Evolutionary conservation across 2,329 filamentous ascomycete genomes (phyloP), one percentile per base, ranked within the genome.

Genomic region (Fusarium falciforme): DNA sequence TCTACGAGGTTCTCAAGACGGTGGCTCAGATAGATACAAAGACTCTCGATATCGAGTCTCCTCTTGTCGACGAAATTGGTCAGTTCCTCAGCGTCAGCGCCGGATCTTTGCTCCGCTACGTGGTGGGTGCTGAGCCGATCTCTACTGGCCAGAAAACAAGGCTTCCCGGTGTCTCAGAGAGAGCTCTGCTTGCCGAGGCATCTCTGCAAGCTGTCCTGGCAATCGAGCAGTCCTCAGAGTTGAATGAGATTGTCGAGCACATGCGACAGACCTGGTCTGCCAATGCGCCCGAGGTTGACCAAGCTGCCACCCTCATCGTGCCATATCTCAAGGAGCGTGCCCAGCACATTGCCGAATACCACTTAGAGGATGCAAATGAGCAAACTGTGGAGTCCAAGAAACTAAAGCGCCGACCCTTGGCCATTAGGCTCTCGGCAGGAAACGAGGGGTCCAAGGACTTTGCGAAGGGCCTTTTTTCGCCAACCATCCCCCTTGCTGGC

Each of bases 191-290:
- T 38, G 65, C 73, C 1, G 70, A 75, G 4, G 72, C 70, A 0
- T 66, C 72, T 36, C 57, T 75, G 0, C 67, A 76, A 3, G 70
- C 70, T 20, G 62, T 76, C 1, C 16, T 76, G 1, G 70, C 72
- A 1, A 67, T 73, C 1, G 57, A 75, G 10, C 61, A 75, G 6
- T 75, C 72, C 2, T 14, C 62, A 2, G 72, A 76, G 35, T 58
- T 75, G 10, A 66, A 75, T 17, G 52, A 75, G 27, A 67, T 76
- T 12, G 17, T 76, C 16, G 70, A 61, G 2, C n/a, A 17, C 11
- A 75, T 75, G 70, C 59, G 64, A n/a, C 14, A 64, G 6, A 72
- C 64, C 44, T 76, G 70, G 72, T 66, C 52, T 5, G 49, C 58
- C 14, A 64, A 71, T 7, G 64, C 72, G 2, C 64, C 65, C 0